Conservation (phyloP, 305 asterid species). For the Fraxinus xanthoxyloides region DNA sequence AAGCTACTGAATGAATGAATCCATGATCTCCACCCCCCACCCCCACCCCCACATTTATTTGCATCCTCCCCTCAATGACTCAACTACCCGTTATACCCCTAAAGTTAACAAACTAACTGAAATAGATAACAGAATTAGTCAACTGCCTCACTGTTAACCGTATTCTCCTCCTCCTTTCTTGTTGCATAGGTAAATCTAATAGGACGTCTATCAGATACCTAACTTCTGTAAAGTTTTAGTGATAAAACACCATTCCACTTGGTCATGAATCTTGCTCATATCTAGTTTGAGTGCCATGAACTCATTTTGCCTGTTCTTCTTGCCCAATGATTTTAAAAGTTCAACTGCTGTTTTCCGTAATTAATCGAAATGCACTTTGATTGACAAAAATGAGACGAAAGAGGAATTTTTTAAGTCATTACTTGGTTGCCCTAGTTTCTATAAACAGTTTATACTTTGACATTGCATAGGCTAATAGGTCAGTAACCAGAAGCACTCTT, state of each 20-base stretch:
- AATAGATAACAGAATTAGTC: no score
- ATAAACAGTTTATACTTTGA: neutral
- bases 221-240: neutral
- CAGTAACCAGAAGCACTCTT: neutral
- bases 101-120: no score
- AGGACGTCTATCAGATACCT: neutral
- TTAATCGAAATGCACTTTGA: neutral
- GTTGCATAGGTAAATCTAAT: no score
- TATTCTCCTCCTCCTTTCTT: no score
- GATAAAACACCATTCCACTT: neutral
- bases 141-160: no score
- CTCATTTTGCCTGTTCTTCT: neutral
- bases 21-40: neutral
- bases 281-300: neutral
- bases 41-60: no score
- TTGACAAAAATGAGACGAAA: neutral
- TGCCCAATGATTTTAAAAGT: neutral
- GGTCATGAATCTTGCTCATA: neutral
- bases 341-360: neutral
- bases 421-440: neutral
- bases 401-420: neutral
- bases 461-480: neutral
- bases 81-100: no score
- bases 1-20: neutral
- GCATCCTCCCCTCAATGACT: no score